phyloP scores from a whole-genome alignment of 352 stramenopile species.

The Phytophthora syringae region DNA sequence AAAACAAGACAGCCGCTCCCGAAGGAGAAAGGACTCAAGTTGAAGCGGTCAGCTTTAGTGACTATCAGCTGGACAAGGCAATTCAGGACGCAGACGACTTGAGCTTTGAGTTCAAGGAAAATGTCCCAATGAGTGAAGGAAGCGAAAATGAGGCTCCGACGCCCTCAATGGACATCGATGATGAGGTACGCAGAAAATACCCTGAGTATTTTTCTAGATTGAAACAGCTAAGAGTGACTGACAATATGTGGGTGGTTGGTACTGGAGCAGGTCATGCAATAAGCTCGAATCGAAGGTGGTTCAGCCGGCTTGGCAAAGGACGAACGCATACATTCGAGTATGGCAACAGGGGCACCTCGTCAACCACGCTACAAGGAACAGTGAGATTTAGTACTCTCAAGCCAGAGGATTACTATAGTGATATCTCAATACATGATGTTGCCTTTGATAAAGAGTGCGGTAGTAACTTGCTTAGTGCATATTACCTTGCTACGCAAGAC shows the following conservation, averaged over 20 bases:
- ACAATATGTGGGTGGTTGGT: constrained; percentile 19
- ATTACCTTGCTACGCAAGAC: constrained; percentile 20
- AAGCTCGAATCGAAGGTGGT: constrained; percentile 19
- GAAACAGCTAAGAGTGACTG: constrained; percentile 7
- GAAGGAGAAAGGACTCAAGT: background rate
- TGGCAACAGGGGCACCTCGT: constrained; percentile 5
- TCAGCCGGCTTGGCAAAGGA: constrained; percentile 1
- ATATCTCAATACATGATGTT: constrained; percentile 22
- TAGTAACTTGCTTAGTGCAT: constrained; percentile 28
- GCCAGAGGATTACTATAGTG: constrained; percentile 4
- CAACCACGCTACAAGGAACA: constrained; percentile 11
- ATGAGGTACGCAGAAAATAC: constrained; percentile 6
- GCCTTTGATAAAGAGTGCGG: constrained; percentile 19
- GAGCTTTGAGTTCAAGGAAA: constrained; percentile 6
- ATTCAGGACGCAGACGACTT: background rate
- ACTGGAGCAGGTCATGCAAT: constrained; percentile 19
- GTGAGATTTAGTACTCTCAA: constrained; percentile 19
- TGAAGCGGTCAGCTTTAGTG: background rate
- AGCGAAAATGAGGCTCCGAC: background rate
- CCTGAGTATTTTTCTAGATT: background rate
- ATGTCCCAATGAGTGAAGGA: background rate
- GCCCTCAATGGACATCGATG: constrained; percentile 3
- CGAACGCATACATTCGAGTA: constrained; percentile 11
- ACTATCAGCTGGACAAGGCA: background rate
- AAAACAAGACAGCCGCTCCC: background rate